Percentiles rank a stretch among this genome's conserved stretches.
Evolutionary conservation across 805 yeast genomes (phyloP).

Genomic region (Wickerhamiella qilinensis): DNA sequence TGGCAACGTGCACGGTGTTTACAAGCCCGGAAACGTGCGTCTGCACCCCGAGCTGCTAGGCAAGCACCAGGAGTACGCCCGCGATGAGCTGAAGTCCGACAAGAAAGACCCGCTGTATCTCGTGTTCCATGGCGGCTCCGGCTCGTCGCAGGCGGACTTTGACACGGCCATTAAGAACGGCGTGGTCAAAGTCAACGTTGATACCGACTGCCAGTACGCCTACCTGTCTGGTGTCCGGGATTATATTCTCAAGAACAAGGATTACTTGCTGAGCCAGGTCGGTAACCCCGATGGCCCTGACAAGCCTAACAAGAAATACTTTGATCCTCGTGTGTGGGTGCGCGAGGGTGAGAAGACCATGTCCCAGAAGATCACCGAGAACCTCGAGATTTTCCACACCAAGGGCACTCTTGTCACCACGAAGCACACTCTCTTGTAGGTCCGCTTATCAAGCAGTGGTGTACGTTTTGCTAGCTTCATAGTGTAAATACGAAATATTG

Average conservation of each 20-base stretch:
- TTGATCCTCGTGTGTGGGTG: constrained; percentile 99
- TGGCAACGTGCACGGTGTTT: constrained; percentile 99
- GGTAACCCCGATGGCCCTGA: constrained; percentile 99
- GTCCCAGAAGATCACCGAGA: constrained; percentile 69
- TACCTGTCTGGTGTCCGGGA: constrained; percentile 95
- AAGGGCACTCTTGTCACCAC: constrained; percentile 9
- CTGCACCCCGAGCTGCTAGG: constrained; percentile 86
- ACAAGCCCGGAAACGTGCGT: constrained; percentile 97
- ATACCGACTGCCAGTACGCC: constrained; percentile 98
- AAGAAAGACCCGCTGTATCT: constrained; percentile 68
- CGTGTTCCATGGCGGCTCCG: constrained; percentile 99
- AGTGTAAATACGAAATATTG: background rate
- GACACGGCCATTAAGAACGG: constrained; percentile 82
- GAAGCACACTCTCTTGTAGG: background rate
- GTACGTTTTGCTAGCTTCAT: background rate
- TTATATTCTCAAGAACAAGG: constrained; percentile 91
- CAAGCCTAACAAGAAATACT: constrained; percentile 99
- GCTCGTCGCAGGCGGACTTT: constrained; percentile 84
- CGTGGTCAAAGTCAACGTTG: constrained; percentile 97
- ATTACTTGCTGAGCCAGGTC: constrained; percentile 72
- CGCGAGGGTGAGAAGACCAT: constrained; percentile 99
- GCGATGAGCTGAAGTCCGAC: constrained; percentile 39
- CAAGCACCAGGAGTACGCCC: constrained; percentile 86
- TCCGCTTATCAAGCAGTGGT: too few species aligned
- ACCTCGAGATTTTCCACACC: constrained; percentile 64